Conservation (phyloP, 176 grass and related monocot genomes). For the Canna indica region DNA sequence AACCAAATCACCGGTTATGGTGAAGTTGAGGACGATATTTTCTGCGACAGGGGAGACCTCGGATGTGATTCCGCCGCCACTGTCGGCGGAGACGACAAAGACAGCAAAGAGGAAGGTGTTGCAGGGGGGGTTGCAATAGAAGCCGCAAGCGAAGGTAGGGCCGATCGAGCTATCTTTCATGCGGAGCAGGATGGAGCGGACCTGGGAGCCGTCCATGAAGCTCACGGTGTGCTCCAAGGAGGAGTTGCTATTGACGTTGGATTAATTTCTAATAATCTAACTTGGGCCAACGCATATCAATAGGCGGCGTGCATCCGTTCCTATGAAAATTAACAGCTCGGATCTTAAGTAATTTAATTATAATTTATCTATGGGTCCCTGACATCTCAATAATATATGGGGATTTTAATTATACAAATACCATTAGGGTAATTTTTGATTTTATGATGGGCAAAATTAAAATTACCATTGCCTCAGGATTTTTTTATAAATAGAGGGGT, state of each 20-base stretch:
- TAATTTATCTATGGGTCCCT: too few species aligned
- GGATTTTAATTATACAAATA: too few species aligned
- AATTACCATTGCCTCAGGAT: too few species aligned
- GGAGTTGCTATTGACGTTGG: background rate
- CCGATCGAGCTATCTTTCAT: background rate
- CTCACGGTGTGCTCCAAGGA: background rate
- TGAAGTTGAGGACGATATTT: background rate
- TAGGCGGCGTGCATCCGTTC: too few species aligned
- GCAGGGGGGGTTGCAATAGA: background rate
- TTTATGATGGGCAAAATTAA: too few species aligned
- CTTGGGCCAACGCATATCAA: too few species aligned
- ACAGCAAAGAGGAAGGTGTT: background rate
- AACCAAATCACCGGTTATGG: background rate
- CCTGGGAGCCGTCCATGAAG: constrained; percentile 1
- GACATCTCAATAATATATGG: too few species aligned
- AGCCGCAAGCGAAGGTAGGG: constrained; percentile 7
- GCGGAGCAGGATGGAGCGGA: constrained; percentile 4
- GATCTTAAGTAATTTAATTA: too few species aligned
- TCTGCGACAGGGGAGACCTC: background rate
- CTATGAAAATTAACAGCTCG: too few species aligned
- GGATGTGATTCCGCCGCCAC: background rate
- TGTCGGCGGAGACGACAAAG: background rate
- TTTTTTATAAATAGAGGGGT: too few species aligned
- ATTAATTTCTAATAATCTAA: too few species aligned
- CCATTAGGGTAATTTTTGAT: too few species aligned